Evolutionary conservation across 495 filamentous ascomycete genomes (phyloP).

Genomic region (Xylaria intraflava): DNA sequence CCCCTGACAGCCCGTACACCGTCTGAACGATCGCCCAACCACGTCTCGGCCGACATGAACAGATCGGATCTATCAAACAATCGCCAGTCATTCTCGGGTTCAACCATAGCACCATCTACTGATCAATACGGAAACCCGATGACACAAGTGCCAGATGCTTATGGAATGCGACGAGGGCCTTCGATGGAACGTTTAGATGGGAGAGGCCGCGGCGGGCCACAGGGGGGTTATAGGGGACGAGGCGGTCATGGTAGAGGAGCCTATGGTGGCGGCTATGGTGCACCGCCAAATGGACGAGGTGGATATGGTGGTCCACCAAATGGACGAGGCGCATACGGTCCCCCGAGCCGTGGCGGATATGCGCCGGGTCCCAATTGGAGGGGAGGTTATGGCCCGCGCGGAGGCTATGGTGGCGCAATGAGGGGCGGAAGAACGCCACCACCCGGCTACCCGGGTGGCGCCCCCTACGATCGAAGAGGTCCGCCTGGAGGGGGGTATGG

Average conservation of each 20-base stretch:
- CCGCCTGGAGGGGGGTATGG: conserved; percentile 43
- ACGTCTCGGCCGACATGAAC: conserved; percentile 27
- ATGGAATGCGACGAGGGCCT: conserved; percentile 52
- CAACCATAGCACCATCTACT: conserved; percentile 36
- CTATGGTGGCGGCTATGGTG: conserved; percentile 29
- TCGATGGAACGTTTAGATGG: conserved; percentile 55
- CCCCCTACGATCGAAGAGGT: conserved; percentile 41
- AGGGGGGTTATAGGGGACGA: conserved; percentile 48
- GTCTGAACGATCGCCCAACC: conserved; percentile 41
- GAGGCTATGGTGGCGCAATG: conserved; percentile 50
- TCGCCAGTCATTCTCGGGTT: conserved; percentile 18
- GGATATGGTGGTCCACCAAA: conserved; percentile 35
- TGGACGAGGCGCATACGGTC: conserved; percentile 41
- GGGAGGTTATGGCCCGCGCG: conserved; percentile 31
- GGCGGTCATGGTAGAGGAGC: conserved; percentile 53
- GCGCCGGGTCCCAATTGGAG: conserved; percentile 22
- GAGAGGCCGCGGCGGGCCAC: conserved; percentile 45
- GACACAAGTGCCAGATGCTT: conserved; percentile 39
- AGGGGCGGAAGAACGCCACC: conserved; percentile 53
- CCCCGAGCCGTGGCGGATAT: conserved; percentile 34
- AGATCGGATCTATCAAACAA: conserved; percentile 28
- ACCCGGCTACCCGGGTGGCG: conserved; percentile 39
- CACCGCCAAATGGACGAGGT: conserved; percentile 33
- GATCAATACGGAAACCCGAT: conserved; percentile 68
- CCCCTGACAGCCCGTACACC: conserved; percentile 63